phyloP scores from a whole-genome alignment of 2,329 filamentous ascomycete species.

The Monosporascus cannonballus region DNA sequence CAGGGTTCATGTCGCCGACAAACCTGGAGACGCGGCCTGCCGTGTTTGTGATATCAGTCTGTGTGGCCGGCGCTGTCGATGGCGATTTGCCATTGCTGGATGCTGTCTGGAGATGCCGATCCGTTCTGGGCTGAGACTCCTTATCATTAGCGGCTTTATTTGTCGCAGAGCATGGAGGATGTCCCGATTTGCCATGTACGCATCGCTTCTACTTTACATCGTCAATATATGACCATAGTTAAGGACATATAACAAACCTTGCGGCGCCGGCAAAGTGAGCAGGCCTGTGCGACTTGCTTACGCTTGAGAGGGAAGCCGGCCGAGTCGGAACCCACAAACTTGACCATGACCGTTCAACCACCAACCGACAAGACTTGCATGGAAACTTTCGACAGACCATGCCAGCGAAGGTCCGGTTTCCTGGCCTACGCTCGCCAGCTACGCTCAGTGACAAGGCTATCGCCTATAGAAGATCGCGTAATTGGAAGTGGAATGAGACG shows the following conservation, averaged over 20 bases:
- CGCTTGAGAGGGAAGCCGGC: constrained; percentile 51
- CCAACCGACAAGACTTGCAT: background rate
- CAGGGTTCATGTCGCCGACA: constrained; percentile 54
- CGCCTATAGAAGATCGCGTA: no score
- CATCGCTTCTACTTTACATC: constrained; percentile 7
- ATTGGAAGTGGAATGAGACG: no score
- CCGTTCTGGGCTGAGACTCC: no score
- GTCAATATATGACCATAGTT: background rate
- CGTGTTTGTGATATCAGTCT: constrained; percentile 6
- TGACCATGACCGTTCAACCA: constrained; percentile 32
- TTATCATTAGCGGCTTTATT: background rate
- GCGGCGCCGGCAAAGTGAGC: constrained; percentile 46
- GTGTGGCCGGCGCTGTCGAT: background rate
- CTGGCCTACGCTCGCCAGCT: no score
- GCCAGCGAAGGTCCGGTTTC: no score
- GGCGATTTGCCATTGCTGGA: background rate
- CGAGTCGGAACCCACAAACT: constrained; percentile 51
- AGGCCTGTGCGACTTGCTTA: constrained; percentile 54
- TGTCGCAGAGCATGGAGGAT: background rate
- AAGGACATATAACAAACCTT: constrained; percentile 34
- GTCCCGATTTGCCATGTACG: constrained; percentile 2
- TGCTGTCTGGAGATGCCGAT: background rate
- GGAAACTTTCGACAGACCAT: no score
- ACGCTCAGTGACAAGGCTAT: no score
- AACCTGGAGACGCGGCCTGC: constrained; percentile 38